Conservation (phyloP, 1,284 basidiomycete genomes). For the Hemileia vastatrix region DNA sequence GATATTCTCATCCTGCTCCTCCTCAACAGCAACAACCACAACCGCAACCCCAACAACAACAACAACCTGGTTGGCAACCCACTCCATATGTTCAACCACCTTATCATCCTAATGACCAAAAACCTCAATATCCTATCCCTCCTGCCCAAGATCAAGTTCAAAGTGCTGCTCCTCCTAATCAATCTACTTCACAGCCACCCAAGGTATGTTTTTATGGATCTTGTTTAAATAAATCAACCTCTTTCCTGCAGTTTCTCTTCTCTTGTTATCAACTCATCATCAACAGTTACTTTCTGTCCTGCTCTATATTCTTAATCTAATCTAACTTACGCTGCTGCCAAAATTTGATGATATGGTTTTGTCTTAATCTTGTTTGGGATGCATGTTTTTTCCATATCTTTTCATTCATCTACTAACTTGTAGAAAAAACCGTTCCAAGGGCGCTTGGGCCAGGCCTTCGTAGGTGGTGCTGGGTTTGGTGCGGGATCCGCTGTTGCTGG, state of each 20-base stretch:
- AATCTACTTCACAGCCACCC: slow-evolving; percentile 12
- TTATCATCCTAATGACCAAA: background rate
- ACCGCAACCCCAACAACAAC: no score
- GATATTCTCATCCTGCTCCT: no score
- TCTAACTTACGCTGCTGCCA: no score
- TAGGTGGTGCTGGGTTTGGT: slow-evolving; percentile 17
- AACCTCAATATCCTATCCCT: background rate
- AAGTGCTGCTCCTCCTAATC: slow-evolving; percentile 13
- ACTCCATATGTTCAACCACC: background rate
- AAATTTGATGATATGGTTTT: background rate
- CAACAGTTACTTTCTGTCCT: no score
- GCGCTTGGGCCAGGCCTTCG: slow-evolving; percentile 18
- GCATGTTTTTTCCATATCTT: background rate
- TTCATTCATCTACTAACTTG: background rate
- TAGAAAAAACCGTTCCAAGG: slow-evolving; percentile 21
- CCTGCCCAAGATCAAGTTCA: slow-evolving; percentile 13
- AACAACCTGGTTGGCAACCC: background rate
- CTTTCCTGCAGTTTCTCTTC: no score
- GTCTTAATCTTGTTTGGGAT: background rate
- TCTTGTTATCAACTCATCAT: no score
- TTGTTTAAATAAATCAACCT: background rate
- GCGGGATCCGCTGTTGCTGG: slow-evolving; percentile 17
- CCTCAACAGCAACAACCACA: no score
- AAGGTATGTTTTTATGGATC: background rate
- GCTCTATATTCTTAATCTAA: no score